These are phyloP conservation scores for Flaveria sonorensis DNA, from an alignment of 129 eudicot genomes.

Conservation along the genomic window DNA sequence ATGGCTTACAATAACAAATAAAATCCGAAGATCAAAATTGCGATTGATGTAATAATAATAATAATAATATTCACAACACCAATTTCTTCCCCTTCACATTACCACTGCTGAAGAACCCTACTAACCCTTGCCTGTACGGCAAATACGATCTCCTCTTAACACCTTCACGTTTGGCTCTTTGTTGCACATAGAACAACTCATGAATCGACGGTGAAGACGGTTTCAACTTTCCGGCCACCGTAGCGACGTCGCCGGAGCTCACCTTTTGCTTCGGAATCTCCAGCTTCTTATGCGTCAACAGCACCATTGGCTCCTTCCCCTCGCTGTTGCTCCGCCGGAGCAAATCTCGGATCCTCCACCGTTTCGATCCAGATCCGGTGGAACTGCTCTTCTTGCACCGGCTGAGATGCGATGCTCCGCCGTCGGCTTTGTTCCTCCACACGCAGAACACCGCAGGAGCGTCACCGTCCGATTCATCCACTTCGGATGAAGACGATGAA, in stretches of 20 bases:
- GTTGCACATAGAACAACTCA: slow-evolving; percentile 52
- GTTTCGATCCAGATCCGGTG: slow-evolving; percentile 72
- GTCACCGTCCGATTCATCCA: slow-evolving; percentile 54
- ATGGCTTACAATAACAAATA: slow-evolving; percentile 2
- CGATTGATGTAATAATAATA: background rate
- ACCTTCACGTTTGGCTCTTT: slow-evolving; percentile 57
- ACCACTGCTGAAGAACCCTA: slow-evolving; percentile 64
- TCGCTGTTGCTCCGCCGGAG: slow-evolving; percentile 75
- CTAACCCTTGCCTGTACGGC: slow-evolving; percentile 70
- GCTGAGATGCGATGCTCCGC: slow-evolving; percentile 34
- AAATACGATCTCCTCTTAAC: slow-evolving; percentile 66
- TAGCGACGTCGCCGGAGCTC: slow-evolving; percentile 29
- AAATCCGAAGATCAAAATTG: slow-evolving; percentile 14
- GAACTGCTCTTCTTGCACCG: slow-evolving; percentile 73
- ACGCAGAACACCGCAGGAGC: slow-evolving; percentile 64
- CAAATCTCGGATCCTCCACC: slow-evolving; percentile 69
- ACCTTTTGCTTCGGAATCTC: slow-evolving; percentile 18
- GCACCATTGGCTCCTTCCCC: slow-evolving; percentile 61
- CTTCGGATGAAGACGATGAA: slow-evolving; percentile 51
- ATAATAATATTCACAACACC: slow-evolving; percentile 19
- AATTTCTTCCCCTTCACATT: slow-evolving; percentile 37
- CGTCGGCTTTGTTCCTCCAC: slow-evolving; percentile 53
- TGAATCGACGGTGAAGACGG: slow-evolving; percentile 57
- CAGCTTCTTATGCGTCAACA: slow-evolving; percentile 45
- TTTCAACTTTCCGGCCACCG: slow-evolving; percentile 12